phyloP scores from a whole-genome alignment of 768 basidiomycete species.

The Mycena latifolia region DNA sequence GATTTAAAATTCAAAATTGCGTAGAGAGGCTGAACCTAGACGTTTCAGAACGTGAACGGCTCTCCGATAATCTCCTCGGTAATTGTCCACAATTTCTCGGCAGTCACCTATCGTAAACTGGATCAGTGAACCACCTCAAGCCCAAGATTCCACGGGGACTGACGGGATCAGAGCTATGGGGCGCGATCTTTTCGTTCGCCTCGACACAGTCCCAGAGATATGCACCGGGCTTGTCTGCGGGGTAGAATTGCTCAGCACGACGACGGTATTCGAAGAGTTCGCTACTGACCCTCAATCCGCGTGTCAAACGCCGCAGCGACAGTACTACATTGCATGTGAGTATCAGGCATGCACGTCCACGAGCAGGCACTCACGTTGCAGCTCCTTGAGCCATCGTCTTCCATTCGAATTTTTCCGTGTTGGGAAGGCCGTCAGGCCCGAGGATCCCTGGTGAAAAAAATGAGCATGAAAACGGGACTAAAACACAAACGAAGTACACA shows the following conservation, averaged over 20 bases:
- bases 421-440: slow-evolving; percentile 12
- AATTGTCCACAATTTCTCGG: slow-evolving; percentile 4
- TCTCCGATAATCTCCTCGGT: slow-evolving; percentile 16
- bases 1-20: no score
- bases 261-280: not conserved
- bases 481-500: not conserved
- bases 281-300: slow-evolving; percentile 28
- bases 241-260: no score
- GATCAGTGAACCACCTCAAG: no score
- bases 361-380: slow-evolving; percentile 21
- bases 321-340: slow-evolving; percentile 5
- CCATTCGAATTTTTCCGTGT: not conserved
- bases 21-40: no score
- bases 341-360: not conserved
- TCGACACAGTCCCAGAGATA: not conserved
- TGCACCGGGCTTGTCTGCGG: slow-evolving; percentile 2
- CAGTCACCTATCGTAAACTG: not conserved
- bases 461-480: no score
- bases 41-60: not conserved
- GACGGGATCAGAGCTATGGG: slow-evolving; percentile 4
- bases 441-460: not conserved
- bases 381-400: slow-evolving; percentile 28
- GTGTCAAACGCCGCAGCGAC: slow-evolving; percentile 29
- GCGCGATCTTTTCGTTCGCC: not conserved
- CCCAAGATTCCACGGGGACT: not conserved